A percentile compares a stretch with the other conserved stretches of the same genome.
phyloP scores from a whole-genome alignment of 1,284 basidiomycete species.

The Tilletia caries region DNA sequence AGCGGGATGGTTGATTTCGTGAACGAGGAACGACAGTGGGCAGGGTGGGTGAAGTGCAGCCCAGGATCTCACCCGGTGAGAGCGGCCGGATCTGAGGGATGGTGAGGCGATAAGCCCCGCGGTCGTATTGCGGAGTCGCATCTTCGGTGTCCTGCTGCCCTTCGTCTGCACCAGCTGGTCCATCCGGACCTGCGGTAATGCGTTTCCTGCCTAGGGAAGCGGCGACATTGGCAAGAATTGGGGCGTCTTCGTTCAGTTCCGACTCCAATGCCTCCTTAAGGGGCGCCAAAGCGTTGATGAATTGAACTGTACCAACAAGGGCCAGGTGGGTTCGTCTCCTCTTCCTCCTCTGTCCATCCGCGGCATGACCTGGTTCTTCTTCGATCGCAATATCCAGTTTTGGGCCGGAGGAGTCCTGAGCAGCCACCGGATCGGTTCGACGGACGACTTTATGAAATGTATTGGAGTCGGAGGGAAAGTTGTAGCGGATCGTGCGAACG shows the following conservation, averaged over 20 bases:
- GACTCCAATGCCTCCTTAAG: conserved; percentile 40
- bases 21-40: conserved; percentile 41
- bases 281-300: conserved; percentile 48
- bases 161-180: not conserved
- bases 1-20: not conserved
- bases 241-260: conserved; percentile 23
- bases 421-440: not conserved
- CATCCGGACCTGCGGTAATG: conserved; percentile 17
- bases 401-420: not conserved
- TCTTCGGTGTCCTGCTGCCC: conserved; percentile 1
- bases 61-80: conserved; percentile 92
- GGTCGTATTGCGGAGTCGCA: conserved; percentile 24
- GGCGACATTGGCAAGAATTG: conserved; percentile 24
- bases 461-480: conserved; percentile 71
- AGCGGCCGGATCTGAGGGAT: conserved; percentile 90
- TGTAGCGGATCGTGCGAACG: conserved; percentile 75
- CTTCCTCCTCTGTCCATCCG: not conserved
- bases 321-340: conserved; percentile 36
- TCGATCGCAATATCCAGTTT: conserved; percentile 27
- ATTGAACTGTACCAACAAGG: conserved; percentile 51
- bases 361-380: not conserved
- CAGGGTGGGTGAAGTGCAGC: conserved; percentile 85
- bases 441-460: conserved; percentile 62
- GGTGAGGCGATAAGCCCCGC: conserved; percentile 38
- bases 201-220: conserved; percentile 20